Base-by-base conservation (phyloP, 352 stramenopile genomes). In the Phytophthora gonapodyides region DNA sequence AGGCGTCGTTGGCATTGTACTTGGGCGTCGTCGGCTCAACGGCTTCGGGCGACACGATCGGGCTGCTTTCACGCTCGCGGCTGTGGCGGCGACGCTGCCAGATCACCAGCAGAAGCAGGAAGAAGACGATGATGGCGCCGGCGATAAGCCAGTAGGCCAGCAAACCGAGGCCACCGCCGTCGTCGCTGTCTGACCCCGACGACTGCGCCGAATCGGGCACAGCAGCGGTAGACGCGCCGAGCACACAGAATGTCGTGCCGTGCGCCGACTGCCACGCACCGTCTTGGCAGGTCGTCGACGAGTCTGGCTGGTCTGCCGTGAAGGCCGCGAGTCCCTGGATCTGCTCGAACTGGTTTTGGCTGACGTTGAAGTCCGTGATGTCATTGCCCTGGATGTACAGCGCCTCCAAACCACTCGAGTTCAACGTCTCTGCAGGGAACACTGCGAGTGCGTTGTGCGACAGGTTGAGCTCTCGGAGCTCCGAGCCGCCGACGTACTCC, bases 321-420 rank as follows among this genome's bases (percentile, higher is more conserved):
- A 83, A 83, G 0, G 51, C 59, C 12, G 41, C 48, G 12, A 83
- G 66, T 2, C 27, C 49, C 42, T 65, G 43, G 10, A 80, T 74
- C 43, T 58, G 35, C 12, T 69, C 41, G 43, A 78, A 83, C 21
- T 72, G 52, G 0, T 37, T 24, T 19, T 68, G 33, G 4, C 50
- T 76, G 10, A 83, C 54, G 56, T 81, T 84, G 40, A 73, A 80
- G 50, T 79, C 60, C 12, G 38, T 51, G 50, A 82, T 74, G 15
- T 51, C 11, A 35, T 80, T 78, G n/a, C 59, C 50, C 5, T 71
- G 58, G 17, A 78, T 69, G 55, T 74, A 68, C 27, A 82, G 54
- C 30, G 57, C 64, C 45, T 76, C 43, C 21, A 82, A 46, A 4
- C 31, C 19, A 9, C 53, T 73, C 3, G 64, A 57, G 44, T 76